Percentiles rank a stretch among this genome's conserved stretches.
Conservation (phyloP, 257 asterid genomes). For the Coffea eugenioides region DNA sequence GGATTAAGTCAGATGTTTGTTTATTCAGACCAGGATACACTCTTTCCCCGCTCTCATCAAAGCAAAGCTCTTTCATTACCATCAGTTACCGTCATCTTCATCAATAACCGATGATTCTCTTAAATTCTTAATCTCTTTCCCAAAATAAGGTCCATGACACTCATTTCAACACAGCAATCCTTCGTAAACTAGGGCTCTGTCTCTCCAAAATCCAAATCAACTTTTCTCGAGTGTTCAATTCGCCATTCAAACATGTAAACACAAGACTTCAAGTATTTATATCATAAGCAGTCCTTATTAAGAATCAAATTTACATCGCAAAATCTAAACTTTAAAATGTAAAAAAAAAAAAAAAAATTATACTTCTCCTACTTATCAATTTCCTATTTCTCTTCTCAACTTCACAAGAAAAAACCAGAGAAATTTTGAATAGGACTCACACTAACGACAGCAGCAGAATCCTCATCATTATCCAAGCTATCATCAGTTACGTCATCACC, state of each 20-base stretch:
- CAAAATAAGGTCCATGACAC: too few species aligned
- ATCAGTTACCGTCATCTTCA: too few species aligned
- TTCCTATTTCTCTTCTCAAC: not conserved
- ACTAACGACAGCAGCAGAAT: constrained; percentile 71
- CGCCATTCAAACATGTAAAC: too few species aligned
- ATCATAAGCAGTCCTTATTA: not conserved
- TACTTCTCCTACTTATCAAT: not conserved
- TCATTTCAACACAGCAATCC: too few species aligned
- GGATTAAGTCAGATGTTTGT: not conserved
- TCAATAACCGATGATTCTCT: too few species aligned
- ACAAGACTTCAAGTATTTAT: too few species aligned
- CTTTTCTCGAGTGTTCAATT: too few species aligned
- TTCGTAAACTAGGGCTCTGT: too few species aligned
- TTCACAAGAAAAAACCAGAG: not conserved
- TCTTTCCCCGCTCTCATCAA: not conserved
- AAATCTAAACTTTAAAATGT: too few species aligned
- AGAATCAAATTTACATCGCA: not conserved
- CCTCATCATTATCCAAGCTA: constrained; percentile 56
- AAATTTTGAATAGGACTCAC: constrained; percentile 27
- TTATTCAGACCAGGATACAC: not conserved
- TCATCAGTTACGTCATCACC: constrained; percentile 59
- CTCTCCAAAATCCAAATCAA: too few species aligned
- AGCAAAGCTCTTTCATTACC: not conserved
- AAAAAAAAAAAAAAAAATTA: too few species aligned
- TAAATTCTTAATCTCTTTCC: too few species aligned